phyloP scores from a whole-genome alignment of 495 filamentous ascomycete genomes.

The Penicillium nucicola region DNA sequence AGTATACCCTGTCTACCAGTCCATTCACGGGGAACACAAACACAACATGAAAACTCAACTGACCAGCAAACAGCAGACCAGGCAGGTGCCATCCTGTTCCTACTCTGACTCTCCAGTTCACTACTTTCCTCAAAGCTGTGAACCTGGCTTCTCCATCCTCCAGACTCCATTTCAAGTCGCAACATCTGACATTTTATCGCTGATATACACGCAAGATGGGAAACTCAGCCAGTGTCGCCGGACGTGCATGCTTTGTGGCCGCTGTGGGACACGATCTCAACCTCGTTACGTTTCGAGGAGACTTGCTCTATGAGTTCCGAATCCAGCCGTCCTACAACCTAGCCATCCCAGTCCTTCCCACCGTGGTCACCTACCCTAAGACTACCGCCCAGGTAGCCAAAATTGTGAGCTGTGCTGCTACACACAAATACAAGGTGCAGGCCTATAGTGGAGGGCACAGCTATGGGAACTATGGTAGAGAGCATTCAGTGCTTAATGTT shows the following conservation, averaged over 20 bases:
- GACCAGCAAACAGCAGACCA: no score
- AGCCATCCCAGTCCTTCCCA: constrained; percentile 55
- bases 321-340: constrained; percentile 54
- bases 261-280: constrained; percentile 19
- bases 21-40: no score
- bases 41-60: no score
- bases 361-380: constrained; percentile 59
- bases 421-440: constrained; percentile 57
- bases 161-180: no score
- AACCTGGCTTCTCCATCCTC: no score
- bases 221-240: constrained; percentile 2
- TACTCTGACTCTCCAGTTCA: no score
- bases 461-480: constrained; percentile 53
- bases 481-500: background rate
- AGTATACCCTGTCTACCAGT: no score
- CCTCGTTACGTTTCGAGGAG: constrained; percentile 19
- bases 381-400: constrained; percentile 54
- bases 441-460: constrained; percentile 71
- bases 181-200: background rate
- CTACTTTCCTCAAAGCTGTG: no score
- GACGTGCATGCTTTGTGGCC: constrained; percentile 17
- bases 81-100: no score
- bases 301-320: constrained; percentile 12
- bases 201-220: constrained; percentile 2
- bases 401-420: constrained; percentile 56